Base-by-base conservation (phyloP, 331 rosid species). In the Quercus lobata region DNA sequence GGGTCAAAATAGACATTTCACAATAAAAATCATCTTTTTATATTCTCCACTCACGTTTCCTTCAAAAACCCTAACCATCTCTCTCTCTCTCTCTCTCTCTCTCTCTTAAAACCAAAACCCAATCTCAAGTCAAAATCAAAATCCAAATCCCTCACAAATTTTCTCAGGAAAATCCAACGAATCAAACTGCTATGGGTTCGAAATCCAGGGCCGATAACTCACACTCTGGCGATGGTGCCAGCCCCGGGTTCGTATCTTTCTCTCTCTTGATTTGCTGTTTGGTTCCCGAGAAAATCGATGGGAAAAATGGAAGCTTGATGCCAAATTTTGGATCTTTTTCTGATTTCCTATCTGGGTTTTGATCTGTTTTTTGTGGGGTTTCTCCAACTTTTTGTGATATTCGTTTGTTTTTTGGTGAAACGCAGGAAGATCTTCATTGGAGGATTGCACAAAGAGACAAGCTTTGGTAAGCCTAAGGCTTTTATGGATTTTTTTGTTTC, bases 351-450 rank as follows among this genome's bases (percentile, higher is more conserved):
- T 5, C 19, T 30, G 49, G 53, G n/a, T 32, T 68, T 68, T 32
- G 53, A 30, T 71, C 21, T 22, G 11, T 22, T 6, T 44, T 41
- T 22, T 49, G 54, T 49, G 54, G 54, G 41, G 16, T 27, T 11
- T 5, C 27, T 30, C 41, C 15, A 12, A 63, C n/a, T n/a, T 71
- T 71, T 44, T 19, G 18, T 56, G 58, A 58, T 70, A 10, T 82
- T 55, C 27, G 2, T 18, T 73, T 55, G 34, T 44, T 22, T 5
- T 49, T 49, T 49, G 14, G 54, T 49, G 54, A 21, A 73, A 54
- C 52, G 74, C 90, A 88, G 92, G 71, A 88, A 88, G 75, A 89
- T 89, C 52, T 89, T 89, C 82, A 89, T 89, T 4, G 92, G 92
- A 49, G 92, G 92, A 41, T 84, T 89, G 81, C 90, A 90, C 1